Base-by-base conservation (phyloP, 768 basidiomycete genomes). In the Phylloporus arenicola region DNA sequence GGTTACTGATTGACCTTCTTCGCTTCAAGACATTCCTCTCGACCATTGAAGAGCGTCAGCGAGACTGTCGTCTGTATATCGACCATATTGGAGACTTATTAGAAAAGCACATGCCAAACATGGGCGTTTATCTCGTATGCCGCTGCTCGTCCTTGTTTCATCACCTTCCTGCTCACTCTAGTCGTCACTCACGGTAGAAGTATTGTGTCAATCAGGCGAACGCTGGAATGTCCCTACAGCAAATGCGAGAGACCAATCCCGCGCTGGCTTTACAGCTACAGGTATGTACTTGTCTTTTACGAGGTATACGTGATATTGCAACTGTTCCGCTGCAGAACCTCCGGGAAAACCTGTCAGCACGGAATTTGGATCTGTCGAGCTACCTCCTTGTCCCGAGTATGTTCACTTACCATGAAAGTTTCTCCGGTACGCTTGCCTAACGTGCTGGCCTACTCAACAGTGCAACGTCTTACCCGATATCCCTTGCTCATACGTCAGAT, bases 391-490 rank as follows among this genome's bases (percentile, higher is more conserved):
- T 82, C n/a, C 93, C 93, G 0, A 95, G 92, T 93, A 67, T 58
- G 83, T 72, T 31, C 22, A 1, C 8, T 17, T 22, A 1, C 6
- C 34, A 9, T 6, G 16, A 29, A 11, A 17, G 13, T 6, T 24
- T 4, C 4, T 8, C 5, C 30, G 8, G 12, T 14, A 31, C 16
- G 25, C 29, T 33, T 19, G 17, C 9, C 30, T 39, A 30, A 47
- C 24, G 19, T 30, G 2, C 24, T 14, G 8, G 37, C 29, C 17
- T 35, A 20, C n/a, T 16, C 29, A 13, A 25, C 53, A 92, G 90
- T 94, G 92, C 92, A 96, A 81, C 84, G 95, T 9, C 84, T 97
- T 49, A 96, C 95, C 0, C 78, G 92, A 50, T 99, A 98, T 63
- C 95, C 95, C 0, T 74, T 99, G 0, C 75, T 97, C 29, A 83